Evolutionary conservation across 148 eudicot species (phyloP).

Genomic region (Rhododendron griersonianum): DNA sequence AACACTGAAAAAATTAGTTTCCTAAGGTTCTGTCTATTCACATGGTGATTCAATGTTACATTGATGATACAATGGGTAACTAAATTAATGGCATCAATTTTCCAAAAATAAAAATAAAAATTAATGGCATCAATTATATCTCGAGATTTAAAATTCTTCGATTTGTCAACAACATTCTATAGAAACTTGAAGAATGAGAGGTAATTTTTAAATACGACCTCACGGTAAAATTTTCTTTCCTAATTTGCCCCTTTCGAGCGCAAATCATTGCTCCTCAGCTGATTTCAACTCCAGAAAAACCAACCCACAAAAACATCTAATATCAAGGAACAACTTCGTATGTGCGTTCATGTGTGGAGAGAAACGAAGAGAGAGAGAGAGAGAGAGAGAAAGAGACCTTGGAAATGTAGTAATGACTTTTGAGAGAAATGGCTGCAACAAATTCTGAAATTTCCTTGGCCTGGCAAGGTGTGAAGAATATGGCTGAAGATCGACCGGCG

Average conservation of each 20-base stretch:
- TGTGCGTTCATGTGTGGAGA: not conserved
- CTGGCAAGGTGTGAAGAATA: not conserved
- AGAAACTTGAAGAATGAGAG: not conserved
- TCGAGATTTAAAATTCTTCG: not conserved
- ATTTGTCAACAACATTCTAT: not conserved
- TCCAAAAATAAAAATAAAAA: too few relatives aligned
- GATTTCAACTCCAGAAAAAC: not conserved
- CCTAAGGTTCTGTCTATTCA: too few relatives aligned
- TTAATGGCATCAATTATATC: not conserved
- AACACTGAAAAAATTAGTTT: too few relatives aligned
- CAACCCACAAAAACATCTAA: not conserved
- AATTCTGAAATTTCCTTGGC: not conserved
- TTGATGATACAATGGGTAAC: not conserved
- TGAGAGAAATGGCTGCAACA: not conserved
- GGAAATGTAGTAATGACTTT: not conserved
- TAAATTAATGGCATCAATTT: not conserved
- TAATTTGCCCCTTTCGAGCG: not conserved
- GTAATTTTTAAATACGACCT: not conserved
- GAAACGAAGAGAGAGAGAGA: not conserved
- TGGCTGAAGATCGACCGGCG: not conserved
- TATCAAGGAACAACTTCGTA: not conserved
- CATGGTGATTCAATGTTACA: too few relatives aligned
- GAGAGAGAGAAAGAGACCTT: slow-evolving; percentile 16
- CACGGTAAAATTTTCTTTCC: not conserved
- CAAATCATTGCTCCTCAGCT: not conserved